These are phyloP conservation scores for Hagleromyces aurorensis DNA, from an alignment of 805 yeast genomes.

Conservation along the genomic window DNA sequence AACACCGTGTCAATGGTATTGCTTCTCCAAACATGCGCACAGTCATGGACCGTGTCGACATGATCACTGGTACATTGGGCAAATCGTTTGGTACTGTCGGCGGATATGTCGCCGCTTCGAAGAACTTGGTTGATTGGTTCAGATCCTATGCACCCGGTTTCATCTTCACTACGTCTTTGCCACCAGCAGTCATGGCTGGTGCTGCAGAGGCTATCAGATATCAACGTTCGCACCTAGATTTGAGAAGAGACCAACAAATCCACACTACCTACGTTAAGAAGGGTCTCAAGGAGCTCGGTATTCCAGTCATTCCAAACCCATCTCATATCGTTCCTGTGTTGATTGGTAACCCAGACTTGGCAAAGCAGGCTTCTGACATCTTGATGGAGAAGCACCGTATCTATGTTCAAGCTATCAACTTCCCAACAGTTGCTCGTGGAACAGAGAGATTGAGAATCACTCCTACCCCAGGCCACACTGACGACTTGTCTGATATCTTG, in stretches of 20 bases:
- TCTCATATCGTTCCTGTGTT: constrained; percentile 94
- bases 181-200: constrained; percentile 98
- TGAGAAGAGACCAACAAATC: constrained; percentile 76
- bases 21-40: constrained; percentile 46
- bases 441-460: constrained; percentile 94
- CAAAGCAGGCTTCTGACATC: constrained; percentile 85
- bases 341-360: constrained; percentile 89
- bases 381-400: constrained; percentile 76
- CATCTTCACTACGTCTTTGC: constrained; percentile 92
- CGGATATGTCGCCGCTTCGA: constrained; percentile 91
- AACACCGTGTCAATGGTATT: constrained; percentile 63
- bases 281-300: constrained; percentile 58
- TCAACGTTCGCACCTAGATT: constrained; percentile 68
- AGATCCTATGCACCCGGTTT: constrained; percentile 96
- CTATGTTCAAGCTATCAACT: constrained; percentile 96
- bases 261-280: constrained; percentile 81
- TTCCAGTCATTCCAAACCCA: constrained; percentile 96
- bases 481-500: constrained; percentile 66
- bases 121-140: constrained; percentile 83
- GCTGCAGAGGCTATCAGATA: constrained; percentile 79
- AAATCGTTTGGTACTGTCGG: constrained; percentile 97
- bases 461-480: constrained; percentile 96
- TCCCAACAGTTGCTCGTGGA: constrained; percentile 95
- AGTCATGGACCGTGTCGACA: constrained; percentile 83
- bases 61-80: constrained; percentile 96